Percentiles rank a stretch among this genome's conserved stretches.
These are phyloP conservation scores for Gigaspora rosea DNA, from an alignment of 192 early-diverging fungal species.

Conservation along the genomic window DNA sequence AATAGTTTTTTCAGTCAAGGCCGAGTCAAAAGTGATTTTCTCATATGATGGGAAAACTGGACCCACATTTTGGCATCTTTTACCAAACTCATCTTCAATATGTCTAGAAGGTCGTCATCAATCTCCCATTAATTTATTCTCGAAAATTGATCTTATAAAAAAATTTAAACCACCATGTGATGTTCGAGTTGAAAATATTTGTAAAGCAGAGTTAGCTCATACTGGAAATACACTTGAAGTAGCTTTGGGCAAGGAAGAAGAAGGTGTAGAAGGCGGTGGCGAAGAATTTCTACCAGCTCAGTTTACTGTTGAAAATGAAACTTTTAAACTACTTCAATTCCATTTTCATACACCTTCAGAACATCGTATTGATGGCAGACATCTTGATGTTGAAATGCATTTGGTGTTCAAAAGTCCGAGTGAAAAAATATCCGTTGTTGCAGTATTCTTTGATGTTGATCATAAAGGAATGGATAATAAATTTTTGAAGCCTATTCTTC, in stretches of 20 bases:
- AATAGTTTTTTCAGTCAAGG: no score
- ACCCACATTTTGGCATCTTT: background rate
- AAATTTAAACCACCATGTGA: background rate
- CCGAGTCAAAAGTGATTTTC: no score
- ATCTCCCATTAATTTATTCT: conserved; percentile 54
- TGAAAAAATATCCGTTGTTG: conserved; percentile 48
- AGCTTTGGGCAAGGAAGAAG: conserved; percentile 15
- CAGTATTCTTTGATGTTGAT: conserved; percentile 47
- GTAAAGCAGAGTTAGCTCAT: conserved; percentile 35
- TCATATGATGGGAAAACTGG: background rate
- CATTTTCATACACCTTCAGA: conserved; percentile 69
- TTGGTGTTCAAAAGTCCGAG: conserved; percentile 53
- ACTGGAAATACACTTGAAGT: conserved; percentile 51
- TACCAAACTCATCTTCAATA: background rate
- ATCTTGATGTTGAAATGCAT: conserved; percentile 51
- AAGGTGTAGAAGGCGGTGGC: background rate
- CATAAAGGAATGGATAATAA: conserved; percentile 35
- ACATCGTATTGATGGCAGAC: conserved; percentile 45
- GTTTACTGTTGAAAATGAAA: conserved; percentile 35
- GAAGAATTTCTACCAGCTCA: conserved; percentile 9
- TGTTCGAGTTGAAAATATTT: conserved; percentile 17
- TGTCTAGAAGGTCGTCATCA: conserved; percentile 45
- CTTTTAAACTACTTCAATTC: conserved; percentile 51
- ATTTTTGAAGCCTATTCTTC: conserved; percentile 35
- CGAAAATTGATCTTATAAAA: conserved; percentile 2